Conservation (phyloP, 768 basidiomycete genomes). For the Leccinum subgranulosum region DNA sequence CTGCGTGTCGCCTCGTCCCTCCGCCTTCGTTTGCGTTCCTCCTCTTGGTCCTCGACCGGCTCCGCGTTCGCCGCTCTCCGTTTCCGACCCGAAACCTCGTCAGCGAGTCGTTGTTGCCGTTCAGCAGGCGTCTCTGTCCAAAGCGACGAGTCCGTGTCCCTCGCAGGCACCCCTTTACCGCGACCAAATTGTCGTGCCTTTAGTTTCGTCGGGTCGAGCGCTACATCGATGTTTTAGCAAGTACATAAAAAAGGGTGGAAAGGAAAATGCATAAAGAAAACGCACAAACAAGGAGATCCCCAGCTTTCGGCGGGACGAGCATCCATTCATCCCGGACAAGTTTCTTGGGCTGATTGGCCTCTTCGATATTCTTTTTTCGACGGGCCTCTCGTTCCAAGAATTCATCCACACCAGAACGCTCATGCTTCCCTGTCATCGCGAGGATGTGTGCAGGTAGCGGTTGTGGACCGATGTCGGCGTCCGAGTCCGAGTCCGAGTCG, state of each 20-base stretch:
- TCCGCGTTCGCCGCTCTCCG: slow-evolving; percentile 60
- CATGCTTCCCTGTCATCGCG: slow-evolving; percentile 29
- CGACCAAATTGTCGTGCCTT: slow-evolving; percentile 79
- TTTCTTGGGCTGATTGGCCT: slow-evolving; percentile 74
- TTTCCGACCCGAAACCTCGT: slow-evolving; percentile 92
- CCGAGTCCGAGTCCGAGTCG: slow-evolving; percentile 63
- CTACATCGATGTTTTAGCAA: slow-evolving; percentile 35
- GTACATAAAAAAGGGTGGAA: background rate
- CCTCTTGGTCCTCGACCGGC: slow-evolving; percentile 33
- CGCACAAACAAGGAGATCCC: slow-evolving; percentile 76
- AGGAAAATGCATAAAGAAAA: slow-evolving; percentile 9
- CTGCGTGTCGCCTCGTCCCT: slow-evolving; percentile 66
- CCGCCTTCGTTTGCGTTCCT: slow-evolving; percentile 52
- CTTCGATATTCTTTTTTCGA: slow-evolving; percentile 70
- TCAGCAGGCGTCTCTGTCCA: slow-evolving; percentile 99
- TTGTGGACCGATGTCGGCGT: slow-evolving; percentile 83
- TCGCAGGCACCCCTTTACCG: slow-evolving; percentile 40
- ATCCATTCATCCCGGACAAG: slow-evolving; percentile 95
- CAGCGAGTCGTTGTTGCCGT: slow-evolving; percentile 84
- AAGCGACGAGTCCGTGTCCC: slow-evolving; percentile 55
- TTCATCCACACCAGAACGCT: slow-evolving; percentile 68
- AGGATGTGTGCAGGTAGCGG: slow-evolving; percentile 52
- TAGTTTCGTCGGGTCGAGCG: slow-evolving; percentile 83
- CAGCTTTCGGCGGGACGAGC: slow-evolving; percentile 86
- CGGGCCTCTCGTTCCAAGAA: slow-evolving; percentile 86